Evolutionary conservation across 768 basidiomycete genomes (phyloP), one percentile per base, ranked within the genome.

Genomic region (Postia placenta): DNA sequence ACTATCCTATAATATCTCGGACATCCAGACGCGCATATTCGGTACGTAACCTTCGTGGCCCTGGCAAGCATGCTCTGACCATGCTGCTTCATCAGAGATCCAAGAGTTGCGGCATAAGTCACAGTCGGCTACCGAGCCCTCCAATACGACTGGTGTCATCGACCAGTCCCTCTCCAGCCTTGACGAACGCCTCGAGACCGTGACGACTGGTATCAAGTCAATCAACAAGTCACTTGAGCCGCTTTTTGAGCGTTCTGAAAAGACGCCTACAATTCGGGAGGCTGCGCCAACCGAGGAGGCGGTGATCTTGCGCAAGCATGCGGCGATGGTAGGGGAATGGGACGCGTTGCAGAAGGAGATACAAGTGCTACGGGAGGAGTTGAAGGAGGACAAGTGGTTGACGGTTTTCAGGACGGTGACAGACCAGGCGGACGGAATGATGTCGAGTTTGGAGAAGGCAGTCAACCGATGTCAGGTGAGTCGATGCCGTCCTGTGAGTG

Each of bases 331-430:
- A 25, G 64, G 71, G 9, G 92, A 94, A 35, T 97, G 92, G 93
- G 82, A 87, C 51, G 69, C 79, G 9, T 78, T 92, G 9, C 83
- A 86, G 62, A 79, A 80, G 47, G 87, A 92, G 58, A 87, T 85
- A 47, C 83, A 87, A 38, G 80, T 85, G 23, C 68, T 97, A 50
- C 75, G 85, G 54, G 92, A 94, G 60, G 96, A 99, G 67, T 73
- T 98, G 55, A 93, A 90, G 68, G 95, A 97, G 67, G 95, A 97
- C 68, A 94, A 94, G 59, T 96, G 92, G 91, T 75, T 98, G 58
- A 87, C 87, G 11, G 90, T 97, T 19, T 97, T 97, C 68, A 79
- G 93, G 56, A 94, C 90, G 4, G 89, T 92, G 49, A 84, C 91
- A 37, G 87, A 93, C 60, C 94, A 97, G 65, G 94, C 95, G 37